phyloP scores from a whole-genome alignment of 2,329 filamentous ascomycete genomes.

The Colletotrichum chlorophyti region DNA sequence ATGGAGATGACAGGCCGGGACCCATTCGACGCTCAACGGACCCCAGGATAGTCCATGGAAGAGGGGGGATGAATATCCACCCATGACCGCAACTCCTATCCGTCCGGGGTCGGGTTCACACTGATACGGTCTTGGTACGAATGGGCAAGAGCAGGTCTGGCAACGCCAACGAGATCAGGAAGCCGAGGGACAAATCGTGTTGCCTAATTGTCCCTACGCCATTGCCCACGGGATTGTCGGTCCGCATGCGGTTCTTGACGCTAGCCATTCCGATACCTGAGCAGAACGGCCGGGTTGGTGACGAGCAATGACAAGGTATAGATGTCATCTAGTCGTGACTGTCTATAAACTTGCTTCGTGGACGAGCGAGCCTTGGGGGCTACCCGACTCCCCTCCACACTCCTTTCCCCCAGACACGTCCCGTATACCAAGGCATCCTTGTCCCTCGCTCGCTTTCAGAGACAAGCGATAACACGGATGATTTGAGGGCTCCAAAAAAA shows the following conservation, averaged over 20 bases:
- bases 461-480: too few relatives aligned
- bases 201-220: background rate
- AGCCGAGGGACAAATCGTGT: background rate
- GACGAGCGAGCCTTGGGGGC: background rate
- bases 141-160: background rate
- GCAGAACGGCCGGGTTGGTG: slow-evolving; percentile 21
- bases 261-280: background rate
- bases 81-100: background rate
- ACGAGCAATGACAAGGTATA: slow-evolving; percentile 21
- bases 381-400: background rate
- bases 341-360: background rate
- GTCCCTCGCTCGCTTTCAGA: too few relatives aligned
- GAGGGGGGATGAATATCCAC: background rate
- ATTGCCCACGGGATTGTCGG: slow-evolving; percentile 15
- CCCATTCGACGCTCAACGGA: background rate
- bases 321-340: slow-evolving; percentile 27
- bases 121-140: slow-evolving; percentile 6
- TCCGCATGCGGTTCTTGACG: slow-evolving; percentile 15
- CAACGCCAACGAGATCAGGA: slow-evolving; percentile 11
- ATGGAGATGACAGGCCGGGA: background rate
- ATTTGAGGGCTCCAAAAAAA: too few relatives aligned
- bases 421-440: too few relatives aligned
- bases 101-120: background rate
- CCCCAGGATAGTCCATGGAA: background rate
- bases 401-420: too few relatives aligned